Conservation (phyloP, 2,329 filamentous ascomycete genomes). For the Verticillium dahliae region DNA sequence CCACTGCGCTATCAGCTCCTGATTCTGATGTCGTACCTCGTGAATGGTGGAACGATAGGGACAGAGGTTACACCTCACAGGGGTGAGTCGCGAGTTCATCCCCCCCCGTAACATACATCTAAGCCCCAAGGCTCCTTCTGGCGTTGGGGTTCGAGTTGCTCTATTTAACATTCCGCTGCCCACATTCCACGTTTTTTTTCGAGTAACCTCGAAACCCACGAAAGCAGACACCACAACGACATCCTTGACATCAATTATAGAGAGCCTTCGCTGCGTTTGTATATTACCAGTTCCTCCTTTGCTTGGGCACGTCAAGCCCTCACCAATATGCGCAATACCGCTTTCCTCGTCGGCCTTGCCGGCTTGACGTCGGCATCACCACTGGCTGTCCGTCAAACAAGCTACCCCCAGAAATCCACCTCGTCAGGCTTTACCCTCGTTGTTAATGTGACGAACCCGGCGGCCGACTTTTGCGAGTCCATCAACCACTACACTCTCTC, state of each 20-base stretch:
- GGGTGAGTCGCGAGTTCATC: too few relatives aligned
- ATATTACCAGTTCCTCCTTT: neutral
- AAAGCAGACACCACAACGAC: neutral
- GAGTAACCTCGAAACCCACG: neutral
- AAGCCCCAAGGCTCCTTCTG: neutral
- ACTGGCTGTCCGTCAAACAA: neutral
- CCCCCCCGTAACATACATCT: neutral
- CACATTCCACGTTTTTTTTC: neutral
- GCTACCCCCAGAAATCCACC: conserved; percentile 2
- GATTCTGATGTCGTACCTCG: neutral
- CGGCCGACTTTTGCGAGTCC: conserved; percentile 29
- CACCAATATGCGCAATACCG: neutral
- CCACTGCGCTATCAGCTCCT: neutral
- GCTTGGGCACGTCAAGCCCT: neutral
- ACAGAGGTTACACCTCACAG: too few relatives aligned
- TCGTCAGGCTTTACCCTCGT: conserved; percentile 32
- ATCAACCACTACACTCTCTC: conserved; percentile 32
- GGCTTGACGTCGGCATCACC: conserved; percentile 13
- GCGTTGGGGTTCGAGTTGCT: neutral
- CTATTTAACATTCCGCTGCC: neutral
- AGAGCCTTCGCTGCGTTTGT: neutral
- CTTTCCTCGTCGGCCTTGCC: conserved; percentile 1
- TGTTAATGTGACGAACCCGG: conserved; percentile 35
- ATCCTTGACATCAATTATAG: neutral
- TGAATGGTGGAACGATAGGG: neutral